phyloP scores from a whole-genome alignment of 2,329 filamentous ascomycete species.

The Ploettnerulaceae sp. region DNA sequence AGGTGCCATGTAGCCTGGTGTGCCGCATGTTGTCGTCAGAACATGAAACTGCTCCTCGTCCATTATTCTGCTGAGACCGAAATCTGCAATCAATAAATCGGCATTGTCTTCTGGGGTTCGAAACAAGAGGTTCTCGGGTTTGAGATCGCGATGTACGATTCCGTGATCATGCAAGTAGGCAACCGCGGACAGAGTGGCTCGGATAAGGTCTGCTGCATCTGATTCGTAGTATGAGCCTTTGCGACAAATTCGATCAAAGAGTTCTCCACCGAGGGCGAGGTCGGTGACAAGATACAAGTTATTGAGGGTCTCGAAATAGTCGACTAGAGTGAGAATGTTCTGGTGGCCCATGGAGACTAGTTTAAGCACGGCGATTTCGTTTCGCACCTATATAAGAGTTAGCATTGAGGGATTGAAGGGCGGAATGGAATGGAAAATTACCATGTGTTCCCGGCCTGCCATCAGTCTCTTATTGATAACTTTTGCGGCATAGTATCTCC shows the following conservation, averaged over 20 bases:
- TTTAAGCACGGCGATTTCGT: constrained; percentile 96
- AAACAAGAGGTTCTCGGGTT: constrained; percentile 96
- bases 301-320: constrained; percentile 99
- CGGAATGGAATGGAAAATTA: constrained; percentile 38
- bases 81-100: constrained; percentile 94
- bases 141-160: constrained; percentile 95
- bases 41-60: constrained; percentile 98
- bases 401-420: constrained; percentile 5
- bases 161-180: constrained; percentile 98
- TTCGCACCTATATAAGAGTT: constrained; percentile 63
- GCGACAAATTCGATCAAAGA: constrained; percentile 97
- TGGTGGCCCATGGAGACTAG: constrained; percentile 98
- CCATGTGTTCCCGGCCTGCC: constrained; percentile 98
- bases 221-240: constrained; percentile 99
- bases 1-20: constrained; percentile 97
- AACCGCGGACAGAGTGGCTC: constrained; percentile 92
- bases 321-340: constrained; percentile 94
- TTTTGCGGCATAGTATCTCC: constrained; percentile 96
- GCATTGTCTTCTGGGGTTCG: constrained; percentile 96
- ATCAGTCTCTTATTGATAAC: constrained; percentile 99
- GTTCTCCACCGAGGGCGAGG: constrained; percentile 88
- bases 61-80: constrained; percentile 94
- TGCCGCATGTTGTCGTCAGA: constrained; percentile 94
- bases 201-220: constrained; percentile 91
- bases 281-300: constrained; percentile 98